These are phyloP conservation scores for Irineochytrium annulatum DNA, from an alignment of 192 early-diverging fungal genomes.

Conservation along the genomic window DNA sequence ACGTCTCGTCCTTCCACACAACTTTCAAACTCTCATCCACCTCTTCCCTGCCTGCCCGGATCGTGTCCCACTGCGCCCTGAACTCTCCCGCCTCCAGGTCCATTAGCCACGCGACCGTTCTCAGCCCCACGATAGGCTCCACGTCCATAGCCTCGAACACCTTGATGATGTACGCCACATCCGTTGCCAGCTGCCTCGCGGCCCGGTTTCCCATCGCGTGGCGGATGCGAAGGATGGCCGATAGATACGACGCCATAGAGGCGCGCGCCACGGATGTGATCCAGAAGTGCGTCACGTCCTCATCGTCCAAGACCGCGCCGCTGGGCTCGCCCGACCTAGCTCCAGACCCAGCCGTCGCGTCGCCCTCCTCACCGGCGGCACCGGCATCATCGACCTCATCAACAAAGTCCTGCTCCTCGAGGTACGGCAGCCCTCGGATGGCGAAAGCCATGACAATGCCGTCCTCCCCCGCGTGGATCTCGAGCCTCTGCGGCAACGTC, in stretches of 20 bases:
- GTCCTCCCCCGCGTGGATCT: conserved; percentile 51
- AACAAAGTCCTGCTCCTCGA: conserved; percentile 30
- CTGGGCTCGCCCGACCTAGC: conserved; percentile 11
- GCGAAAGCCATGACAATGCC: conserved; percentile 45
- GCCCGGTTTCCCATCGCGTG: conserved; percentile 36
- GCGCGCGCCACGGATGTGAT: conserved; percentile 62
- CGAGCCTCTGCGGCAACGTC: conserved; percentile 66
- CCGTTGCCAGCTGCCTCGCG: conserved; percentile 54
- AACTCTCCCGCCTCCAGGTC: no score
- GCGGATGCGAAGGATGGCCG: conserved; percentile 33
- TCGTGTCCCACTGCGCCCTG: no score
- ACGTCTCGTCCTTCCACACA: no score
- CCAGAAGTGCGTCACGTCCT: conserved; percentile 62
- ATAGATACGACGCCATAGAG: conserved; percentile 44
- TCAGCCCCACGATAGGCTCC: conserved; percentile 12
- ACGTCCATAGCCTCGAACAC: conserved; percentile 52
- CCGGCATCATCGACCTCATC: conserved; percentile 6
- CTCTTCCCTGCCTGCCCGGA: no score
- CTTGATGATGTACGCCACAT: conserved; percentile 64
- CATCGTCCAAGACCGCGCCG: conserved; percentile 34
- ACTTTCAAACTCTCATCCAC: no score
- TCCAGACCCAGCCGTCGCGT: conserved; percentile 3
- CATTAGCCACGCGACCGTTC: background rate
- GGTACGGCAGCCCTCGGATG: conserved; percentile 40
- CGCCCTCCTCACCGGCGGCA: conserved; percentile 11